These are phyloP conservation scores for Phytophthora cactorum DNA, from an alignment of 352 stramenopile species.

Conservation along the genomic window DNA sequence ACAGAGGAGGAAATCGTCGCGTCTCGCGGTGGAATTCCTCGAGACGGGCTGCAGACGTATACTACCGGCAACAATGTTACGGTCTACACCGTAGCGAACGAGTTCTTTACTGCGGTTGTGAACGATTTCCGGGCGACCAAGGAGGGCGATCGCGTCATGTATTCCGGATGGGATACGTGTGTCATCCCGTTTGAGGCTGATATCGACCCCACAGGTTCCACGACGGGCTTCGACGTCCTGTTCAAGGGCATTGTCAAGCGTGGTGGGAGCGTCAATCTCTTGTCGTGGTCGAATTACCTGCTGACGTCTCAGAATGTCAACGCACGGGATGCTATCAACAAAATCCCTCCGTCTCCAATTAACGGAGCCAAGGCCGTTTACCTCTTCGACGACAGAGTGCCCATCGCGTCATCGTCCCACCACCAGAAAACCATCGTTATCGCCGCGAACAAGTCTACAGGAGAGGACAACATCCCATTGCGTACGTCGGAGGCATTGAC, in stretches of 20 bases:
- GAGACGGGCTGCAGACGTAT: slow-evolving; percentile 3
- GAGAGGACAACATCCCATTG: slow-evolving; percentile 27
- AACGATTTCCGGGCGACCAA: slow-evolving; percentile 41
- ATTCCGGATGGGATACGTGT: slow-evolving; percentile 57
- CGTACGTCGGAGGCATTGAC: slow-evolving; percentile 65
- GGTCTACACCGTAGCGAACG: slow-evolving; percentile 44
- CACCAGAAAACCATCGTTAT: slow-evolving; percentile 63
- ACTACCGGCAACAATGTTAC: slow-evolving; percentile 51
- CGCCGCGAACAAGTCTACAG: not conserved
- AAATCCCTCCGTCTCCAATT: slow-evolving; percentile 3
- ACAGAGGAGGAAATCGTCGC: not conserved
- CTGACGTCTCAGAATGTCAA: not conserved
- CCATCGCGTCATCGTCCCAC: slow-evolving; percentile 35
- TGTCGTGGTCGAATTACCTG: not conserved
- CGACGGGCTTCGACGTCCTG: not conserved
- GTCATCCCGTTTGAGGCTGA: slow-evolving; percentile 46
- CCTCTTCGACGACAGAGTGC: slow-evolving; percentile 61
- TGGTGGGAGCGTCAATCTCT: not conserved
- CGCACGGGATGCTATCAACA: not conserved
- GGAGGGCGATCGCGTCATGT: slow-evolving; percentile 37
- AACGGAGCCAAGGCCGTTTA: slow-evolving; percentile 32
- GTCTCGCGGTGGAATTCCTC: not conserved
- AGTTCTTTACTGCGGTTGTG: slow-evolving; percentile 54
- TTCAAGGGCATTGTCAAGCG: not conserved
- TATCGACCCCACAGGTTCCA: not conserved